phyloP scores from a whole-genome alignment of 2,329 filamentous ascomycete genomes.

The Scedosporium apiospermum region DNA sequence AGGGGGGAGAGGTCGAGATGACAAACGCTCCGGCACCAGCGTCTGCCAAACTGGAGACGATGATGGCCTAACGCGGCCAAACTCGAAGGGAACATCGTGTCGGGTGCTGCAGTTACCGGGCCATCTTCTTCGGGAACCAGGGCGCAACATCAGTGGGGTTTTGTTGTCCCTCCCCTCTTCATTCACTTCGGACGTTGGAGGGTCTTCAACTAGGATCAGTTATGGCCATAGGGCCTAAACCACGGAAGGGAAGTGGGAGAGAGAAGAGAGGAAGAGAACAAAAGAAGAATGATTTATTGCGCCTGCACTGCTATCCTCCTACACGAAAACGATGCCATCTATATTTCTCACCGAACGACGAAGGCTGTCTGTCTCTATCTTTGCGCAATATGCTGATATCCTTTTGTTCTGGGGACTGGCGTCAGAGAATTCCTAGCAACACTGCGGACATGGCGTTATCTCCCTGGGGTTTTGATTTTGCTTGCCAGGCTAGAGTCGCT shows the following conservation, averaged over 20 bases:
- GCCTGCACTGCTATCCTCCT: too few relatives aligned
- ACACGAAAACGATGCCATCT: too few relatives aligned
- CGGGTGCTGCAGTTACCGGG: too few relatives aligned
- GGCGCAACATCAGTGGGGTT: too few relatives aligned
- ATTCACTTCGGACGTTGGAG: too few relatives aligned
- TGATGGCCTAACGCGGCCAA: background rate
- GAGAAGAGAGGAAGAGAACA: background rate
- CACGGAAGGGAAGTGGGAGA: background rate
- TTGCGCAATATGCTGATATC: background rate
- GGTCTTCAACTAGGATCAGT: too few relatives aligned
- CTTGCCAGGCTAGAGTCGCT: background rate
- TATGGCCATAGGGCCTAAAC: too few relatives aligned
- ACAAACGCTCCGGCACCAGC: background rate
- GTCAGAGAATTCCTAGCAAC: background rate
- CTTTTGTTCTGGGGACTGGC: background rate
- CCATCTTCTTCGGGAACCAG: too few relatives aligned
- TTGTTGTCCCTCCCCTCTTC: too few relatives aligned
- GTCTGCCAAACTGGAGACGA: constrained; percentile 3
- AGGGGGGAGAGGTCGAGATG: constrained; percentile 8
- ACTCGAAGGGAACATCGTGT: background rate
- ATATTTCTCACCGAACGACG: too few relatives aligned
- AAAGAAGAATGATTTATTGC: too few relatives aligned
- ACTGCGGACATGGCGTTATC: background rate
- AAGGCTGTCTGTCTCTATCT: too few relatives aligned
- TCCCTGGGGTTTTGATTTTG: background rate